These are phyloP conservation scores for Piper betle DNA, from an alignment of 164 flowering plant genomes.

Conservation along the genomic window DNA sequence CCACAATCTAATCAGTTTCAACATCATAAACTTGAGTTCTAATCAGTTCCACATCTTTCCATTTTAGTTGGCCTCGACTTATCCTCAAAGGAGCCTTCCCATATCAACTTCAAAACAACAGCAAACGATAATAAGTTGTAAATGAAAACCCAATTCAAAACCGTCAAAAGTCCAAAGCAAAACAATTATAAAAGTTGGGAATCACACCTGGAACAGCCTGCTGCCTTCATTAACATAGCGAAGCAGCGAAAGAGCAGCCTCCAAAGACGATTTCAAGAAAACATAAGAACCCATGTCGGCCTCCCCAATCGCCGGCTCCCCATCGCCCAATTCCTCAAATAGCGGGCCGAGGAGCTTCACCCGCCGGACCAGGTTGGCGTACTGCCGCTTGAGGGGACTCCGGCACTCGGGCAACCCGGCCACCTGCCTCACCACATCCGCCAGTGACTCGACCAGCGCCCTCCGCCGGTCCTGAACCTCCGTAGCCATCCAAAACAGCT, in stretches of 20 bases:
- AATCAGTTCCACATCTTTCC: no score
- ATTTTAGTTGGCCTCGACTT: no score
- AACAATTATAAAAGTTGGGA: background rate
- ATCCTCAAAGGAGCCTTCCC: no score
- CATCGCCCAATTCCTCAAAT: slow-evolving; percentile 66
- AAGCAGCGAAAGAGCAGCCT: slow-evolving; percentile 39
- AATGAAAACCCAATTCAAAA: no score
- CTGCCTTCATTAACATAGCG: slow-evolving; percentile 49
- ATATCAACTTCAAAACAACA: no score
- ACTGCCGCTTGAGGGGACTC: slow-evolving; percentile 40
- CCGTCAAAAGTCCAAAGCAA: no score
- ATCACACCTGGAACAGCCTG: slow-evolving; percentile 57
- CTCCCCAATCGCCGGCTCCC: slow-evolving; percentile 18
- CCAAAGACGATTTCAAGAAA: slow-evolving; percentile 30
- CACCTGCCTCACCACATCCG: slow-evolving; percentile 34
- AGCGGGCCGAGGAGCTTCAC: slow-evolving; percentile 76
- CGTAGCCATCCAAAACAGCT: background rate
- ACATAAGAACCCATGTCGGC: slow-evolving; percentile 31
- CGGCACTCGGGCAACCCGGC: slow-evolving; percentile 50
- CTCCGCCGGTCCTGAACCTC: background rate
- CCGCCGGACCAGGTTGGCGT: slow-evolving; percentile 52
- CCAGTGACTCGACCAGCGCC: slow-evolving; percentile 18
- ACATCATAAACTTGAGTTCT: no score
- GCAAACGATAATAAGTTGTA: no score
- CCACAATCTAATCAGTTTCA: no score